Conservation (phyloP, 352 stramenopile species). For the Pythium insidiosum region DNA sequence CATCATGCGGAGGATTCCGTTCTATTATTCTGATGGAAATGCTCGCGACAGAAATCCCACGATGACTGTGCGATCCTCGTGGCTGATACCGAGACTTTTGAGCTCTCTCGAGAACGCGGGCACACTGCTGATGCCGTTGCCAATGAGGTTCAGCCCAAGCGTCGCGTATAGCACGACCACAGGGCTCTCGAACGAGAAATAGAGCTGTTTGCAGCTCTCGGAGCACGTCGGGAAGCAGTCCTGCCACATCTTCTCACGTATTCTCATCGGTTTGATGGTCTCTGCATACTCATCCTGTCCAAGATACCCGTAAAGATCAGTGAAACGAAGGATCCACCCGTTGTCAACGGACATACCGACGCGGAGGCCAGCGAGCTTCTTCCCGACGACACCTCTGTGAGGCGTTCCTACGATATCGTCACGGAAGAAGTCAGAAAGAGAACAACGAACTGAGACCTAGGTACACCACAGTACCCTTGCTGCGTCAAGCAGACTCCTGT, state of each 20-base stretch:
- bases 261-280: constrained; percentile 28
- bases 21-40: constrained; percentile 62
- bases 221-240: constrained; percentile 78
- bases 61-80: constrained; percentile 68
- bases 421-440: too few species aligned
- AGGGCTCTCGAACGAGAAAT: constrained; percentile 62
- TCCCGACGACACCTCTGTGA: too few species aligned
- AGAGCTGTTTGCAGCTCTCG: constrained; percentile 59
- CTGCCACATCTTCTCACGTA: constrained; percentile 71
- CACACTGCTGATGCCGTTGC: constrained; percentile 77
- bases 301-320: not conserved
- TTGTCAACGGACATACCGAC: not conserved
- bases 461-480: not conserved
- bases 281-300: constrained; percentile 22
- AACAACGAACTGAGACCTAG: not conserved
- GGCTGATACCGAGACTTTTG: constrained; percentile 60
- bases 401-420: too few species aligned
- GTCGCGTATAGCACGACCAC: constrained; percentile 78
- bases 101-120: constrained; percentile 75
- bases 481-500: not conserved
- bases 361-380: not conserved
- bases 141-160: constrained; percentile 78
- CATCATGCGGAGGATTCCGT: not conserved
- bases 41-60: constrained; percentile 68
- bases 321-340: too few species aligned